These are phyloP conservation scores for Boletellus emodensis DNA, from an alignment of 768 basidiomycete genomes.

Conservation along the genomic window DNA sequence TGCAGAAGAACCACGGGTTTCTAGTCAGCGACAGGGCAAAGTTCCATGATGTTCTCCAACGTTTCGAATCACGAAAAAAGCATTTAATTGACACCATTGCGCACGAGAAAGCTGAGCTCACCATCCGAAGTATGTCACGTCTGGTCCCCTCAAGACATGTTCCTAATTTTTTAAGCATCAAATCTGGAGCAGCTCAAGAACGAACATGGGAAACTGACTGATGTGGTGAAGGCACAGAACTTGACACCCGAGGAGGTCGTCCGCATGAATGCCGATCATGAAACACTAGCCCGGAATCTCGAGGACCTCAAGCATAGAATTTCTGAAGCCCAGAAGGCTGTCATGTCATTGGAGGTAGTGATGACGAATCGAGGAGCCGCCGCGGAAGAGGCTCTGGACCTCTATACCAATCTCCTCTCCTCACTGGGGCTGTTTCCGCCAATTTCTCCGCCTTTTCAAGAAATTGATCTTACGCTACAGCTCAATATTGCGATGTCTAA, in stretches of 20 bases:
- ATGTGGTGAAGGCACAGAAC: constrained; percentile 81
- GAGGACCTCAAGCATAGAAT: constrained; percentile 77
- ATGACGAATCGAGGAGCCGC: constrained; percentile 74
- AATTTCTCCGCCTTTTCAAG: constrained; percentile 63
- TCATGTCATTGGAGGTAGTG: constrained; percentile 80
- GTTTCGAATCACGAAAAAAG: constrained; percentile 66
- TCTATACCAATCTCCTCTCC: constrained; percentile 72
- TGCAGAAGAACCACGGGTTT: constrained; percentile 58
- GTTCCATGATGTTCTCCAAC: constrained; percentile 68
- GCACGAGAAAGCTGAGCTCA: constrained; percentile 62
- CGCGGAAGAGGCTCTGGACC: constrained; percentile 77
- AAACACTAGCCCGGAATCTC: constrained; percentile 65
- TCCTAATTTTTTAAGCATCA: constrained; percentile 38
- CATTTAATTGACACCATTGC: constrained; percentile 64
- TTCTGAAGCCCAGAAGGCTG: constrained; percentile 62
- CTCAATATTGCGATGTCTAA: constrained; percentile 75
- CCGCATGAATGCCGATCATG: constrained; percentile 88
- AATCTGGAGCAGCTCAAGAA: constrained; percentile 59
- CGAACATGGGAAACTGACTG: constrained; percentile 60
- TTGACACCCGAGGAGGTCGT: constrained; percentile 87
- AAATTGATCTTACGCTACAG: constrained; percentile 75
- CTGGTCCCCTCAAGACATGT: not conserved
- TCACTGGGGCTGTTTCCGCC: constrained; percentile 75
- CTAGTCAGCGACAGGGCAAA: constrained; percentile 74
- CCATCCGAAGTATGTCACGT: constrained; percentile 44